Evolutionary conservation across 2,329 filamentous ascomycete genomes (phyloP), one percentile per base, ranked within the genome.

Genomic region (Juglanconis sp.): DNA sequence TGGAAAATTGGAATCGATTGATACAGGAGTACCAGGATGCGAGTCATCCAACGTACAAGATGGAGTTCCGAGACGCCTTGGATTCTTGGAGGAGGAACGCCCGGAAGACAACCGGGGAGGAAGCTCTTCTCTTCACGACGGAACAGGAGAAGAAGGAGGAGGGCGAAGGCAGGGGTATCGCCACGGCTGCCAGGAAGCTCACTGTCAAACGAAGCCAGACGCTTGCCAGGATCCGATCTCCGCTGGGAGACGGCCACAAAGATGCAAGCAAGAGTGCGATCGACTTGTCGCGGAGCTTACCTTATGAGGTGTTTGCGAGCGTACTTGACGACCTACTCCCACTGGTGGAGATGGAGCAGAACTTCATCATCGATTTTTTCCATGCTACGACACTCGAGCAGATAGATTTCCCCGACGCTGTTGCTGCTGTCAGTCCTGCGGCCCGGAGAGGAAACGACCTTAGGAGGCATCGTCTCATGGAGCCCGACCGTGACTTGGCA

Each of bases 331-430:
- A 97, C 68, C 85, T 95, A 65, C 77, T 93, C 49, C 91, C 89
- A 5, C 81, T 96, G 59, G 87, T 97, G 61, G 88, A 92, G 67
- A 93, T 94, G 72, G 95, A 99, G 75, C 94, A 99, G 72, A 98
- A 97, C 71, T 99, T 98, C 71, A 81, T 97, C 53, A 87, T 96
- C n/a, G 92, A 96, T 67, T 95, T 97, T 73, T 98, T 98, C 82
- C 94, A 98, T 68, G 86, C 95, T 32, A 91, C 89, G n/a, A 96
- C 92, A 2, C 80, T 94, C 34, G 88, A 92, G 68, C 88, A 87
- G 40, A 76, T 84, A 15, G 93, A 97, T 70, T 98, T 97, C 70
- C 82, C 89, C 1, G 95, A 98, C 65, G 83, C 88, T 3, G 88
- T 97, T 17, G 80, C 83, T 24, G 81, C 84, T 2, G 80, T 80